A percentile compares a stretch with the other conserved stretches of the same genome.
These are phyloP conservation scores for Biscutella laevigata DNA, from an alignment of 441 rosid genomes.

Conservation along the genomic window DNA sequence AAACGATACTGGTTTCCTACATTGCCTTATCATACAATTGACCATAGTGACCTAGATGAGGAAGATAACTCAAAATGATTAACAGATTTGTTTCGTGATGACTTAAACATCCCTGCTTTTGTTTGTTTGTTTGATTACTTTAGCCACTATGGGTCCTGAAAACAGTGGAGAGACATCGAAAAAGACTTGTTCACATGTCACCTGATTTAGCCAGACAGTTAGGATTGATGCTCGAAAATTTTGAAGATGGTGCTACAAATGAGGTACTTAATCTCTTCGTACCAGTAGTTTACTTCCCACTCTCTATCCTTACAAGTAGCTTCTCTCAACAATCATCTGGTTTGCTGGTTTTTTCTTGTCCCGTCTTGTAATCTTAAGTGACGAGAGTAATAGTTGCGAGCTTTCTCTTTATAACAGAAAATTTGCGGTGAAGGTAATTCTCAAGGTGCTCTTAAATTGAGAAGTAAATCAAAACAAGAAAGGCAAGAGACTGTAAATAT, in stretches of 20 bases:
- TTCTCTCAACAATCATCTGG: no score
- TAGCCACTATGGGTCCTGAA: constrained; percentile 89
- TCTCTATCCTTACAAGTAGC: constrained; percentile 4
- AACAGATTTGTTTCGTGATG: constrained; percentile 5
- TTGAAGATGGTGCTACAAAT: constrained; percentile 30
- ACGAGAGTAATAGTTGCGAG: not conserved
- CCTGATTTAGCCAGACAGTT: constrained; percentile 86
- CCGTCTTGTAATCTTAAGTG: not conserved
- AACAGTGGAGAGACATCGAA: constrained; percentile 61
- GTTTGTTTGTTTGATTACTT: constrained; percentile 21
- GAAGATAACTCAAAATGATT: not conserved
- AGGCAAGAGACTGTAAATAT: constrained; percentile 51
- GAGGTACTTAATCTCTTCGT: constrained; percentile 42
- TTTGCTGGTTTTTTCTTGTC: no score
- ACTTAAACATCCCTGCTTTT: constrained; percentile 11
- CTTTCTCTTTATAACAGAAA: constrained; percentile 34
- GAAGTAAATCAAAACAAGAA: constrained; percentile 36
- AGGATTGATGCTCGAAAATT: constrained; percentile 53
- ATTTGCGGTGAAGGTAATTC: constrained; percentile 19
- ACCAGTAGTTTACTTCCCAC: not conserved
- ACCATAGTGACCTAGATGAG: constrained; percentile 4
- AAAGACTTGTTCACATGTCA: constrained; percentile 79
- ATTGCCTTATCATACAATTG: not conserved
- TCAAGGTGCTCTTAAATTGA: constrained; percentile 25
- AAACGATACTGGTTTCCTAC: constrained; percentile 12